These are phyloP conservation scores for Rhypophila decipiens DNA, from an alignment of 495 filamentous ascomycete species.

Conservation along the genomic window DNA sequence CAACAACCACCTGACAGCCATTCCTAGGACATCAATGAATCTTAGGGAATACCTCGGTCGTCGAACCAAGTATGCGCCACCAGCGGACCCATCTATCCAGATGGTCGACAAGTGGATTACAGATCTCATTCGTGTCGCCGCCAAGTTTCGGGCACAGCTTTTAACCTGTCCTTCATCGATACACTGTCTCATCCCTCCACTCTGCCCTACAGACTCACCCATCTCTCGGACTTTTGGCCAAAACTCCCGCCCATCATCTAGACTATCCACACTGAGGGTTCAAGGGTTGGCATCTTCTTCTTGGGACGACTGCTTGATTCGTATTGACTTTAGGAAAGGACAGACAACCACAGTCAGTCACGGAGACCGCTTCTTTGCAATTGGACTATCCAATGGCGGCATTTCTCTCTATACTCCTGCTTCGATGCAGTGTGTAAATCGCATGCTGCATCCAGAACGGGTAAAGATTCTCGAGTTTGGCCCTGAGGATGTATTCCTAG, in stretches of 20 bases:
- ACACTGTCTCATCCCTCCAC: slow-evolving; percentile 23
- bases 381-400: slow-evolving; percentile 22
- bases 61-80: slow-evolving; percentile 17
- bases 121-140: slow-evolving; percentile 27
- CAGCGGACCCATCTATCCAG: slow-evolving; percentile 12
- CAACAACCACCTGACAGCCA: slow-evolving; percentile 8
- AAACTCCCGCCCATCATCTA: not conserved
- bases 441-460: slow-evolving; percentile 16
- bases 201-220: slow-evolving; percentile 26
- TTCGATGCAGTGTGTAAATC: slow-evolving; percentile 14
- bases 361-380: slow-evolving; percentile 19
- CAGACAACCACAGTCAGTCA: slow-evolving; percentile 12
- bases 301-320: slow-evolving; percentile 28
- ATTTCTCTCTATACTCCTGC: slow-evolving; percentile 18
- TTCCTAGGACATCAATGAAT: slow-evolving; percentile 20
- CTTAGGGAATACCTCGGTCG: slow-evolving; percentile 20
- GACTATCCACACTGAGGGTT: not conserved
- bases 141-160: slow-evolving; percentile 25
- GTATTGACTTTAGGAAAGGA: slow-evolving; percentile 19
- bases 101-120: slow-evolving; percentile 21
- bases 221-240: slow-evolving; percentile 15
- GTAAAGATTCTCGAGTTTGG: slow-evolving; percentile 18
- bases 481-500: slow-evolving; percentile 9
- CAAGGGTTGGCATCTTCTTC: slow-evolving; percentile 7
- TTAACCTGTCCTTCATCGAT: slow-evolving; percentile 26